Percentiles rank a stretch among this genome's conserved stretches.
These are phyloP conservation scores for Monosporascus cannonballus DNA, from an alignment of 2,329 filamentous ascomycete species.

Conservation along the genomic window DNA sequence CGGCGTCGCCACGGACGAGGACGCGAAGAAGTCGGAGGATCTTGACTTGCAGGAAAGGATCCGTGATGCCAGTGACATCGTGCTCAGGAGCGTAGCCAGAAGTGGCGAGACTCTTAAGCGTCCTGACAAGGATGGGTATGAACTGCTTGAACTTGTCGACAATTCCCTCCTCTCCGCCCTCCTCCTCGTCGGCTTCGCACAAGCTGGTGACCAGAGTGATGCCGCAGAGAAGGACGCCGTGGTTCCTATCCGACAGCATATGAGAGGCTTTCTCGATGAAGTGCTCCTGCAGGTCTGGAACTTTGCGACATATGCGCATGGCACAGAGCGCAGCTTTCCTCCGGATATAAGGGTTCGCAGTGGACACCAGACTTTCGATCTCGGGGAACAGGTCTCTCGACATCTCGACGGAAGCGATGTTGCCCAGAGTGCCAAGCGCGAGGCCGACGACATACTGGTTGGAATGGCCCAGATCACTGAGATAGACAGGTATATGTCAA, in stretches of 20 bases:
- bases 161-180: conserved; percentile 82
- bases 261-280: conserved; percentile 91
- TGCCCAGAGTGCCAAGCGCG: conserved; percentile 90
- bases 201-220: conserved; percentile 85
- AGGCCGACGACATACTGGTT: conserved; percentile 98
- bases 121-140: conserved; percentile 79
- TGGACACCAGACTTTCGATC: conserved; percentile 86
- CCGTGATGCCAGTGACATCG: conserved; percentile 95
- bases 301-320: conserved; percentile 97
- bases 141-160: conserved; percentile 87
- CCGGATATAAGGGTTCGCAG: conserved; percentile 95
- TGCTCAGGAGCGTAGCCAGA: conserved; percentile 97
- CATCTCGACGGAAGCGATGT: conserved; percentile 98
- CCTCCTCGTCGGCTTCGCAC: conserved; percentile 90
- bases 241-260: conserved; percentile 86
- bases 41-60: conserved; percentile 97
- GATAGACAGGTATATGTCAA: conserved; percentile 25
- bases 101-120: conserved; percentile 84
- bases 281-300: conserved; percentile 94
- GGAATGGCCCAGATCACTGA: conserved; percentile 87
- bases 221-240: conserved; percentile 89
- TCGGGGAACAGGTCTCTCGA: conserved; percentile 94
- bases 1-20: conserved; percentile 75
- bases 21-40: conserved; percentile 82
- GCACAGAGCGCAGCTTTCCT: conserved; percentile 97